Conservation (phyloP, 768 basidiomycete species). For the Termitomyces sp. region DNA sequence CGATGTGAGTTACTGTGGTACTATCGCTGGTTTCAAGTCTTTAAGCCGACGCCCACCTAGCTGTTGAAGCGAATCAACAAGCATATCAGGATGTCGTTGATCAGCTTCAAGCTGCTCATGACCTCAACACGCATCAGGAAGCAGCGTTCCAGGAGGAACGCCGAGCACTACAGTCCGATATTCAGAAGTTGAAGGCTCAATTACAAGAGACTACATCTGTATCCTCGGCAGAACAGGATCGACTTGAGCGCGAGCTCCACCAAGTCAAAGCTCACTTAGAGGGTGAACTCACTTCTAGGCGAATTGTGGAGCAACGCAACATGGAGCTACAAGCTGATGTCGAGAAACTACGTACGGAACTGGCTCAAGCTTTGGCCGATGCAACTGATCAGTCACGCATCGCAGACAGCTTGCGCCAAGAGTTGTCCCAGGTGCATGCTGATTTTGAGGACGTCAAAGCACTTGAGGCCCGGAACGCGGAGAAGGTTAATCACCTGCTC, state of each 20-base stretch:
- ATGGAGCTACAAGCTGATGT: constrained; percentile 48
- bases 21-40: neutral
- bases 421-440: constrained; percentile 52
- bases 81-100: constrained; percentile 68
- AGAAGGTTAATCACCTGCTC: constrained; percentile 58
- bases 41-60: constrained; percentile 29
- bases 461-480: constrained; percentile 58
- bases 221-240: constrained; percentile 40
- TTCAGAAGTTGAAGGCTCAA: constrained; percentile 43
- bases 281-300: constrained; percentile 53
- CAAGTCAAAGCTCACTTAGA: constrained; percentile 61
- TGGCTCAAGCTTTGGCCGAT: constrained; percentile 56
- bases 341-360: constrained; percentile 48
- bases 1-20: constrained; percentile 48
- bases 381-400: constrained; percentile 60
- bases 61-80: constrained; percentile 69
- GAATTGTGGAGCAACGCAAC: constrained; percentile 62
- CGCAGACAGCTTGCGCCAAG: constrained; percentile 56
- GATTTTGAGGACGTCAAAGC: constrained; percentile 67
- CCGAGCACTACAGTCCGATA: constrained; percentile 46
- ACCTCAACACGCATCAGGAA: constrained; percentile 54
- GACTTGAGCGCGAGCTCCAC: constrained; percentile 59
- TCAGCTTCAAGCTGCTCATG: constrained; percentile 57
- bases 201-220: constrained; percentile 34
- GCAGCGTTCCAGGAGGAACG: constrained; percentile 55